These are phyloP conservation scores for Myxozyma nipponensis DNA, from an alignment of 805 yeast genomes.

Conservation along the genomic window DNA sequence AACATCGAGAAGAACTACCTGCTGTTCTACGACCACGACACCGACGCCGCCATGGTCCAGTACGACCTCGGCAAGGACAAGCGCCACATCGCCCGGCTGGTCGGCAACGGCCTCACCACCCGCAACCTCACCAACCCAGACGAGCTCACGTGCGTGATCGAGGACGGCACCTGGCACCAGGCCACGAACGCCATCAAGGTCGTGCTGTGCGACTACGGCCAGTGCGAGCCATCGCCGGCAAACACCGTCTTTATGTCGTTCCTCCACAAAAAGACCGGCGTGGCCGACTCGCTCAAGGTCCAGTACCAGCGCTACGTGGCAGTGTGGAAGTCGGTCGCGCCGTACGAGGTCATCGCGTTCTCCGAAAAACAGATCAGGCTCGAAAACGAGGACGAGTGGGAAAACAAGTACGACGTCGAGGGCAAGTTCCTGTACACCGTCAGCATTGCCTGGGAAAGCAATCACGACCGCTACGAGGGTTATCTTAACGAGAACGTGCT, in stretches of 20 bases:
- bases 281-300: slow-evolving; percentile 15
- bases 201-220: slow-evolving; percentile 26
- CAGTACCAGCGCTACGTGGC: slow-evolving; percentile 21
- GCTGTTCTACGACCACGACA: slow-evolving; percentile 17
- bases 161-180: slow-evolving; percentile 26
- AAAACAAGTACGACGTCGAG: slow-evolving; percentile 22
- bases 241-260: slow-evolving; percentile 24
- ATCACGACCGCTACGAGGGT: slow-evolving; percentile 24
- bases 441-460: slow-evolving; percentile 23
- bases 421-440: slow-evolving; percentile 26
- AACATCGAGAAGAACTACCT: slow-evolving; percentile 22
- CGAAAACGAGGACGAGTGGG: slow-evolving; percentile 27
- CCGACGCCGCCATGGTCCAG: slow-evolving; percentile 18
- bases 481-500: slow-evolving; percentile 23
- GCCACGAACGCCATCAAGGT: slow-evolving; percentile 26
- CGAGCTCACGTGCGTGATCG: slow-evolving; percentile 15
- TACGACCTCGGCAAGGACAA: slow-evolving; percentile 18
- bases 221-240: slow-evolving; percentile 19
- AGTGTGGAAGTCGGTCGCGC: slow-evolving; percentile 20
- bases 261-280: slow-evolving; percentile 16
- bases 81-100: slow-evolving; percentile 23
- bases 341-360: slow-evolving; percentile 22
- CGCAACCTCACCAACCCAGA: slow-evolving; percentile 22
- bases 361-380: slow-evolving; percentile 12
- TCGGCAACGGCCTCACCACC: slow-evolving; percentile 26